Conservation (phyloP, 495 filamentous ascomycete species). For the Penicillium egyptiacum region DNA sequence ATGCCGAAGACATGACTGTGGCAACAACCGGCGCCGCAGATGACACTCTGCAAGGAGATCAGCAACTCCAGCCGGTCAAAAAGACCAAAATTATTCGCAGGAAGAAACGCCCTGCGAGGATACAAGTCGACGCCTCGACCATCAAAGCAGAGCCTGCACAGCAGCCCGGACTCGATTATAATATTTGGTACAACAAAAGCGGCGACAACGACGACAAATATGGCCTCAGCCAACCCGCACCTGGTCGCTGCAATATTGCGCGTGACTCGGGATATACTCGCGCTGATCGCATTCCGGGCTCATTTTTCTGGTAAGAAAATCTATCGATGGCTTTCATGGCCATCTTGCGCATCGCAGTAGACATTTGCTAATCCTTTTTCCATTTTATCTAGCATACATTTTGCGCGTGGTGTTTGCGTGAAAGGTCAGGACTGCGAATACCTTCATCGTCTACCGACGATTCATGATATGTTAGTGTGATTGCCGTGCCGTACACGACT, state of each 20-base stretch:
- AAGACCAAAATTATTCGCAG: slow-evolving; percentile 55
- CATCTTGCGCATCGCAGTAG: not conserved
- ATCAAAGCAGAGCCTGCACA: slow-evolving; percentile 78
- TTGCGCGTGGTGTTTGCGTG: slow-evolving; percentile 78
- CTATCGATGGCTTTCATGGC: not conserved
- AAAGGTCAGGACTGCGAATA: slow-evolving; percentile 93
- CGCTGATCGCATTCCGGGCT: slow-evolving; percentile 76
- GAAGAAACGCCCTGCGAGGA: slow-evolving; percentile 56
- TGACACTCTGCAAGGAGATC: slow-evolving; percentile 20
- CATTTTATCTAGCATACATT: slow-evolving; percentile 57
- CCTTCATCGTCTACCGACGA: slow-evolving; percentile 72
- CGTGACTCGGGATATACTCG: slow-evolving; percentile 84
- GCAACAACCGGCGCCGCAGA: slow-evolving; percentile 24
- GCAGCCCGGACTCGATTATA: slow-evolving; percentile 91
- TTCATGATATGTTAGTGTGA: slow-evolving; percentile 61
- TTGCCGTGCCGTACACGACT: not conserved
- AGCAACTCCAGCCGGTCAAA: slow-evolving; percentile 31
- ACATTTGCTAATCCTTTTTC: slow-evolving; percentile 9
- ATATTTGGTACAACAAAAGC: slow-evolving; percentile 67
- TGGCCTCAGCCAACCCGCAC: slow-evolving; percentile 70
- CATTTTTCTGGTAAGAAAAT: slow-evolving; percentile 68
- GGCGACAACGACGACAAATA: slow-evolving; percentile 90
- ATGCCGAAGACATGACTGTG: slow-evolving; percentile 26
- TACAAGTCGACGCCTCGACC: slow-evolving; percentile 80
- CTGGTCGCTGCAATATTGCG: slow-evolving; percentile 76